Percentiles rank a stretch among this genome's conserved stretches.
Conservation (phyloP, 345 rosid species). For the Corchorus olitorius region DNA sequence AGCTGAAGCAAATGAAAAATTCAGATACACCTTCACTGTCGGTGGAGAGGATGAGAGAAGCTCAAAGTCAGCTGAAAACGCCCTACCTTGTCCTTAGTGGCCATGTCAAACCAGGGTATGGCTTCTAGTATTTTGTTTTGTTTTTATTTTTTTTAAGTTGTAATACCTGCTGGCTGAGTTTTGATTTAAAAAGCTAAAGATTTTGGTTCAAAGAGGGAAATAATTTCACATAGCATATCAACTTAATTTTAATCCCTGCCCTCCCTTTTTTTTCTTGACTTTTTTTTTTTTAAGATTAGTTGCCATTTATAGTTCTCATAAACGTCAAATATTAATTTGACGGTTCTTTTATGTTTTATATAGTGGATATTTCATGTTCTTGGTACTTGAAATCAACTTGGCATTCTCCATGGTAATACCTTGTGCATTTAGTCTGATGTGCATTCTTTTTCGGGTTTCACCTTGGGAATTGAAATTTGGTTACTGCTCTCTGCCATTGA, state of each 20-base stretch:
- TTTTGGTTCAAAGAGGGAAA: constrained; percentile 4
- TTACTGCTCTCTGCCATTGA: background rate
- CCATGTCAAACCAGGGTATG: constrained; percentile 93
- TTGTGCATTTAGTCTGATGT: background rate
- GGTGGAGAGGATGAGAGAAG: constrained; percentile 93
- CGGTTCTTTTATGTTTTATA: too few relatives aligned
- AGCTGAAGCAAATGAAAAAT: constrained; percentile 97
- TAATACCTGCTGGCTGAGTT: constrained; percentile 16
- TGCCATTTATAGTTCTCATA: background rate
- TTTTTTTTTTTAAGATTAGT: background rate
- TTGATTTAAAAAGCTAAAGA: constrained; percentile 10
- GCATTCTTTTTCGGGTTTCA: background rate
- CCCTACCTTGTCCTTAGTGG: constrained; percentile 98
- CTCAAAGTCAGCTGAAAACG: constrained; percentile 81
- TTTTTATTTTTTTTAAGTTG: background rate
- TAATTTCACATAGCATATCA: background rate
- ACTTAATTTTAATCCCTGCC: background rate
- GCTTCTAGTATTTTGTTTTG: constrained; percentile 9
- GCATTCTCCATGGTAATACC: too few relatives aligned
- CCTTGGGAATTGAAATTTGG: background rate
- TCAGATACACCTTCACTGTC: constrained; percentile 93
- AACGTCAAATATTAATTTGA: background rate
- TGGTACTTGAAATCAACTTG: constrained; percentile 8
- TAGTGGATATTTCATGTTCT: background rate
- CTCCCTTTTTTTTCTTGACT: background rate